A percentile compares a stretch with the other conserved stretches of the same genome.
phyloP scores from a whole-genome alignment of 2,329 filamentous ascomycete genomes.

The Calonectria hongkongensis region DNA sequence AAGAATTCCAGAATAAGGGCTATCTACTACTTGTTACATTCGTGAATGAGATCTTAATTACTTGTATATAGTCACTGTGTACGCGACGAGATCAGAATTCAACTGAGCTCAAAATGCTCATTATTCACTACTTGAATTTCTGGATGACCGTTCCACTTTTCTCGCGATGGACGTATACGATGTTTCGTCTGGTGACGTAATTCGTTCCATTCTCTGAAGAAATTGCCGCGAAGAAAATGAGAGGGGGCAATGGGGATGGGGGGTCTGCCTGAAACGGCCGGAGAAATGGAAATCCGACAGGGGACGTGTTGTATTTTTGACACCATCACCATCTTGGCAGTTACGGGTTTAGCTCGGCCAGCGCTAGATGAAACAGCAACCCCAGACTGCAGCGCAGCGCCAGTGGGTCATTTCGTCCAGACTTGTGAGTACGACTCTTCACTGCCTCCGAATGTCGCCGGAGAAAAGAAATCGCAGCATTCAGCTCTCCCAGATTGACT shows the following conservation, averaged over 20 bases:
- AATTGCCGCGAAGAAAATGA: neutral
- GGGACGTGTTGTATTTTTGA: neutral
- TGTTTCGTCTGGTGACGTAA: neutral
- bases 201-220: neutral
- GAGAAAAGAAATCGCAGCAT: neutral
- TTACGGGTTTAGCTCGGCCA: neutral
- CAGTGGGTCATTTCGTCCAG: conserved; percentile 2
- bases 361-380: conserved; percentile 11
- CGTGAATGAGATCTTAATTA: neutral
- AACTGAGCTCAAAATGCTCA: too few relatives aligned
- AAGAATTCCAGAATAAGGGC: neutral
- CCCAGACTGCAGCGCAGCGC: neutral
- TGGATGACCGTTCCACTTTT: neutral
- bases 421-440: neutral
- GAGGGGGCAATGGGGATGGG: neutral
- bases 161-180: neutral
- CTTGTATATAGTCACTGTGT: too few relatives aligned
- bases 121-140: too few relatives aligned
- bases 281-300: conserved; percentile 25
- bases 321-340: conserved; percentile 16
- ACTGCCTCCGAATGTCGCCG: conserved; percentile 1
- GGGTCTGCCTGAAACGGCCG: conserved; percentile 11
- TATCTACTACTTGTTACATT: neutral
- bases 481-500: neutral
- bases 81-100: too few relatives aligned